Evolutionary conservation across 441 rosid species (phyloP), one percentile per base, ranked within the genome.

Genomic region (Populus hybrid): DNA sequence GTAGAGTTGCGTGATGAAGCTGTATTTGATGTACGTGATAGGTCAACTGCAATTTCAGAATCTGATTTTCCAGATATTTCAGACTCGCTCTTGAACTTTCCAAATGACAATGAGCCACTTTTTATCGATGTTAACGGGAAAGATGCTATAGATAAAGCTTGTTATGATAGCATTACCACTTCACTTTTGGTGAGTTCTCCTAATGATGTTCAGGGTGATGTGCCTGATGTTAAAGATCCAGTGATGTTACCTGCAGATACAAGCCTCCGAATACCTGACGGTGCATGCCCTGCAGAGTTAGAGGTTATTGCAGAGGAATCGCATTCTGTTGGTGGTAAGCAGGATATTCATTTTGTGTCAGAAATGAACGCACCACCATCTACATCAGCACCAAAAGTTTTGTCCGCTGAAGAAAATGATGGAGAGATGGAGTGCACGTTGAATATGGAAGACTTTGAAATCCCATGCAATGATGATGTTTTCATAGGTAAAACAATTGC

Each of bases 391-490:
- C 80, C 85, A 63, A 84, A 77, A 77, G 85, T 82, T 78, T 87
- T 75, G 42, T 77, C 76, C 64, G 85, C 90, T 31, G 89, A 90
- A 78, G 65, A 79, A 24, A 82, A 69, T 74, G 82, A 76, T 79
- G 94, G 82, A 68, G 80, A 85, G 75, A 84, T 90, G 82, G 75
- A 79, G 66, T 93, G 99, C 76, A 29, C 59, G 35, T 80, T 94
- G 78, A 92, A 83, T 82, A 84, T 83, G 20, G 97, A 92, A 83
- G 92, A 93, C 84, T 82, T 83, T 81, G 94, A 94, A 36, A 85
- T 94, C 75, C 98, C 99, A 24, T 86, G 84, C 83, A 94, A 91
- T 82, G 93, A 94, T 82, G 88, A 87, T 83, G 77, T 87, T 77
- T 26, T 84, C 68, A 6, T 56, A 16, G 53, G 59, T 12, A 79